Conservation (phyloP, 345 rosid genomes). For the Erodium maritimum region DNA sequence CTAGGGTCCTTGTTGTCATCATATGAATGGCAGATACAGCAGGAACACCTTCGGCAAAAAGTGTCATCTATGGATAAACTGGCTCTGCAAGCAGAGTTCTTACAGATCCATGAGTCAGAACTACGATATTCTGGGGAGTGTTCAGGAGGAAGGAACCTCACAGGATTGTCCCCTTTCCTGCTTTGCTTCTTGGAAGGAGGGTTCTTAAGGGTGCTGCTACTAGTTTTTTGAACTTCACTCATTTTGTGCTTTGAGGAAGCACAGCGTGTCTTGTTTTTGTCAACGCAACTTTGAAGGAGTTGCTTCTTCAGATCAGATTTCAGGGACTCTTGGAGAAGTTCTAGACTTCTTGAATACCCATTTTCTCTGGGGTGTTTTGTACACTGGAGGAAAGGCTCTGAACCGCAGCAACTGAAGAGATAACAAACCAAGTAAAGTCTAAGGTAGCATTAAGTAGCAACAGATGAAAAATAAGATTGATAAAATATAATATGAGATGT, state of each 20-base stretch:
- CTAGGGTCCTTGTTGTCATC: constrained; percentile 89
- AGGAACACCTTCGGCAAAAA: constrained; percentile 94
- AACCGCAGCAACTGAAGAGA: constrained; percentile 31
- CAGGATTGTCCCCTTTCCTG: constrained; percentile 61
- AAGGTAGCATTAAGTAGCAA: neutral
- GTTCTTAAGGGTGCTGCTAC: constrained; percentile 47
- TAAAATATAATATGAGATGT: constrained; percentile 1
- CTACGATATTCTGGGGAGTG: constrained; percentile 31
- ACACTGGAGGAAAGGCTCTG: constrained; percentile 54
- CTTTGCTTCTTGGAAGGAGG: constrained; percentile 41
- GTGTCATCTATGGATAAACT: constrained; percentile 46
- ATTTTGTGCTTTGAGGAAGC: constrained; percentile 55
- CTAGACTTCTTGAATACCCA: constrained; percentile 46
- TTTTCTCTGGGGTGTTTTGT: constrained; percentile 48
- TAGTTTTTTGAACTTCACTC: constrained; percentile 35
- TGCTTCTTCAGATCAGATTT: constrained; percentile 46
- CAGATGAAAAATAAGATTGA: neutral
- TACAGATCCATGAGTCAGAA: constrained; percentile 55
- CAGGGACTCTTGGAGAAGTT: constrained; percentile 46
- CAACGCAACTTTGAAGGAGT: constrained; percentile 33
- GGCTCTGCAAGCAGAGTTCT: constrained; percentile 63
- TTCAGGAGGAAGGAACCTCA: constrained; percentile 28
- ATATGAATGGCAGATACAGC: constrained; percentile 80
- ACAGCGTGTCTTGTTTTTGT: constrained; percentile 39
- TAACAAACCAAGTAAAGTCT: constrained; percentile 1